Percentiles rank a stretch among this genome's conserved stretches.
These are phyloP conservation scores for Candida tropicalis DNA, from an alignment of 1,139 yeast genomes.

Conservation along the genomic window DNA sequence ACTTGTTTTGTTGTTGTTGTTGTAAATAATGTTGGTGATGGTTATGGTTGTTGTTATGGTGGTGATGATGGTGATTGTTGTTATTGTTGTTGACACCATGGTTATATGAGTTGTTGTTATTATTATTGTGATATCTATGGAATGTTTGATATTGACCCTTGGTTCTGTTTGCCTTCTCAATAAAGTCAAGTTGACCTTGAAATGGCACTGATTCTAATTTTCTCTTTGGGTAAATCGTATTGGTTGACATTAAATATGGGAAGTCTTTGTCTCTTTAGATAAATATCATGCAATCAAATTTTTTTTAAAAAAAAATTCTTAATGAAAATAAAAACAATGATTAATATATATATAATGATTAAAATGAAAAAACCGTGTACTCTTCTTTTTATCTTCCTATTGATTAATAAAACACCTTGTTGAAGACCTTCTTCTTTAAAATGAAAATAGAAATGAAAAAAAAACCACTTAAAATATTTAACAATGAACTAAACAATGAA, in stretches of 20 bases:
- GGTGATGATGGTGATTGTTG: slow-evolving; percentile 12
- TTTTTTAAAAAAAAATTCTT: slow-evolving; percentile 1
- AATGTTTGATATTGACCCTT: slow-evolving; percentile 16
- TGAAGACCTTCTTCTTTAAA: background rate
- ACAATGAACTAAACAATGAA: slow-evolving; percentile 4
- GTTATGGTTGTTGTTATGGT: slow-evolving; percentile 12
- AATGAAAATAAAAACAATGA: slow-evolving; percentile 3
- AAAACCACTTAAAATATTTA: slow-evolving; percentile 3
- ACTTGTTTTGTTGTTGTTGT: slow-evolving; percentile 23
- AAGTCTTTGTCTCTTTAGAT: slow-evolving; percentile 5
- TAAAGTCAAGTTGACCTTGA: slow-evolving; percentile 30
- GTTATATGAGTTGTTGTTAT: slow-evolving; percentile 1
- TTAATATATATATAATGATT: slow-evolving; percentile 2
- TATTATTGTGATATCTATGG: slow-evolving; percentile 15
- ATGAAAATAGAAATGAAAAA: background rate
- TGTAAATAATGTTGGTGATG: slow-evolving; percentile 16
- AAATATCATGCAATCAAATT: slow-evolving; percentile 7
- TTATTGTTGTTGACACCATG: slow-evolving; percentile 9
- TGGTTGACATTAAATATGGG: slow-evolving; percentile 13
- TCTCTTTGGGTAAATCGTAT: slow-evolving; percentile 28
- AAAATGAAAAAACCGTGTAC: slow-evolving; percentile 1
- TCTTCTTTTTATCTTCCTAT: background rate
- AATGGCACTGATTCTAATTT: slow-evolving; percentile 32
- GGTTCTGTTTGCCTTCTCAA: slow-evolving; percentile 20
- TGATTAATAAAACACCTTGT: slow-evolving; percentile 5